phyloP scores from a whole-genome alignment of 768 basidiomycete species.

The Lyophyllum atratum region DNA sequence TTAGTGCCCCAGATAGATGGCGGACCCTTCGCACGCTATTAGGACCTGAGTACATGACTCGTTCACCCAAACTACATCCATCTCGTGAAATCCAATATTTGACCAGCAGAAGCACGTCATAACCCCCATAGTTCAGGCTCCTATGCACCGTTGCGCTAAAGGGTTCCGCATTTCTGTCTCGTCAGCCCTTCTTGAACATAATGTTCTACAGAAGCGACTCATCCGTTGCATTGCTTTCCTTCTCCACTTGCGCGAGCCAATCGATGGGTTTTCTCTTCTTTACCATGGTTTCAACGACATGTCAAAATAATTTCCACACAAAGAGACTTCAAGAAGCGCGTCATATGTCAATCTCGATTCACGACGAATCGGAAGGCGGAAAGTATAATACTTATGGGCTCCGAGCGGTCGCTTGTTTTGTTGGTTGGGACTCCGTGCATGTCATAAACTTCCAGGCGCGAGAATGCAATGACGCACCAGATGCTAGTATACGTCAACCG shows the following conservation, averaged over 20 bases:
- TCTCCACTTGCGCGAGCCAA: not conserved
- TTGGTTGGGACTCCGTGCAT: not conserved
- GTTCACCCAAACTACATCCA: not conserved
- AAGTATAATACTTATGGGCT: not conserved
- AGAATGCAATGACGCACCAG: no score
- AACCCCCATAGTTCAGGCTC: not conserved
- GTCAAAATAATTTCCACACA: not conserved
- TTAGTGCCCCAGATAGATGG: not conserved
- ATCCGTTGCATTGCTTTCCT: not conserved
- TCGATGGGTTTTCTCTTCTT: not conserved
- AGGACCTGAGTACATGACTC: not conserved
- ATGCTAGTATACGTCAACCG: no score
- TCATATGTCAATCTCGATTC: not conserved
- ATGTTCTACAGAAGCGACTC: not conserved
- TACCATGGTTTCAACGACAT: not conserved
- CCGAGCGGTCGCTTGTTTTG: not conserved
- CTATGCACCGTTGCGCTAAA: not conserved
- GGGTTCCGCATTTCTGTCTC: not conserved
- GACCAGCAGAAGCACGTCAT: not conserved
- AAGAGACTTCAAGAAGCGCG: not conserved
- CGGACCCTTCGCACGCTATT: not conserved
- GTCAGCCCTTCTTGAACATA: not conserved
- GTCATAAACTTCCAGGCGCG: no score
- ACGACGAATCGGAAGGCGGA: not conserved
- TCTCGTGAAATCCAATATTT: not conserved